Percentiles rank a stretch among this genome's conserved stretches.
These are phyloP conservation scores for Hypomontagnella submonticulosa DNA, from an alignment of 495 filamentous ascomycete species.

Conservation along the genomic window DNA sequence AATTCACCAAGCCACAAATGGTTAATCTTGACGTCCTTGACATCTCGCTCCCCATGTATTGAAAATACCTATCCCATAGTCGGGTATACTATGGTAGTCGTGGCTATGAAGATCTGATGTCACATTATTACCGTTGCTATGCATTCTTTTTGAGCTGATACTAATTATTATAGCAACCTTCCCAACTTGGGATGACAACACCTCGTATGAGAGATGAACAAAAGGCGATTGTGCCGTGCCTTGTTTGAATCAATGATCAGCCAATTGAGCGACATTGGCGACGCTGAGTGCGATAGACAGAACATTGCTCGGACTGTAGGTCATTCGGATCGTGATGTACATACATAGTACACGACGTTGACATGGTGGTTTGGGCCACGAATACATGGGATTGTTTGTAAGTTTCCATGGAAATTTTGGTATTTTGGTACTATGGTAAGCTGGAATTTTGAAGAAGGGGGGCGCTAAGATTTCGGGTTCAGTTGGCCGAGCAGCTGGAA, in stretches of 20 bases:
- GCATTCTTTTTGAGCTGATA: not conserved
- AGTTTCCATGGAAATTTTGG: slow-evolving; percentile 26
- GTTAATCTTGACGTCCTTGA: slow-evolving; percentile 1
- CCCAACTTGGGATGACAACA: slow-evolving; percentile 35
- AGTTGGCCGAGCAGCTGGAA: slow-evolving; percentile 37
- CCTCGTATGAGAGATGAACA: slow-evolving; percentile 13
- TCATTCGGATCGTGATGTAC: not conserved
- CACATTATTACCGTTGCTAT: slow-evolving; percentile 10
- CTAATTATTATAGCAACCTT: not conserved
- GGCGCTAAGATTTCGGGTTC: slow-evolving; percentile 36
- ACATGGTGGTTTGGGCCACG: not conserved
- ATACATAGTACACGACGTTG: no score
- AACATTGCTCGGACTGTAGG: slow-evolving; percentile 27
- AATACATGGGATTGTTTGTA: slow-evolving; percentile 1
- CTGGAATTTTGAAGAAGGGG: slow-evolving; percentile 26
- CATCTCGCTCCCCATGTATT: no score
- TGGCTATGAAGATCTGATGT: slow-evolving; percentile 25
- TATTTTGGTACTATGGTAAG: no score
- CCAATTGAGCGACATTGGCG: slow-evolving; percentile 18
- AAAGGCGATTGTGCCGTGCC: slow-evolving; percentile 13
- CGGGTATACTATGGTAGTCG: not conserved
- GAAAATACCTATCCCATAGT: no score
- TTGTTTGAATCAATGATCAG: slow-evolving; percentile 30
- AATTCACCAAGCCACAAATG: not conserved
- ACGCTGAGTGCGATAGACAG: slow-evolving; percentile 4